A percentile compares a stretch with the other conserved stretches of the same genome.
Conservation (phyloP, 305 asterid species). For the Solanum hybrid region DNA sequence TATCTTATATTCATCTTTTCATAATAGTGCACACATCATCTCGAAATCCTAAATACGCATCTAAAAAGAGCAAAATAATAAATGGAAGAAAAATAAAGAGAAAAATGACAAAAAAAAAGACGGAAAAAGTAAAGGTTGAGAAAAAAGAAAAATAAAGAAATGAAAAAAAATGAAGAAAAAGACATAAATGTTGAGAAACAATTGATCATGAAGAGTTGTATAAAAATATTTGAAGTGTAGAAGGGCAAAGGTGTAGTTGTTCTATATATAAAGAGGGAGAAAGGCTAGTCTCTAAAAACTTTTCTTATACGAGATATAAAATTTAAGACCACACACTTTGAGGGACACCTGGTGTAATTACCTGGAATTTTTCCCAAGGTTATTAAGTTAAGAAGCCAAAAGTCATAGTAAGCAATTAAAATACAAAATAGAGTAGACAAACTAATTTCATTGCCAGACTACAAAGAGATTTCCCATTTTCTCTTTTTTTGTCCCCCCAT, state of each 20-base stretch:
- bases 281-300: neutral
- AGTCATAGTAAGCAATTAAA: neutral
- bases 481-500: neutral
- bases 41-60: neutral
- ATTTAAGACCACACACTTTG: neutral
- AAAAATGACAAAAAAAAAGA: neutral
- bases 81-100: neutral
- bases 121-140: neutral
- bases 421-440: neutral
- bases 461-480: neutral
- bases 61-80: neutral
- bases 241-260: neutral
- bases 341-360: neutral
- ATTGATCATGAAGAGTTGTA: neutral
- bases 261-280: neutral
- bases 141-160: neutral
- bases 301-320: too few species aligned
- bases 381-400: neutral
- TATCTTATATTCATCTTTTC: neutral
- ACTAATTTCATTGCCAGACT: neutral
- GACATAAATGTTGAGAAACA: neutral
- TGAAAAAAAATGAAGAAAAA: neutral
- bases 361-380: neutral
- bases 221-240: neutral
- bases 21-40: neutral